Conservation (phyloP, 1,284 basidiomycete genomes). For the Heterobasidion parviporum region DNA sequence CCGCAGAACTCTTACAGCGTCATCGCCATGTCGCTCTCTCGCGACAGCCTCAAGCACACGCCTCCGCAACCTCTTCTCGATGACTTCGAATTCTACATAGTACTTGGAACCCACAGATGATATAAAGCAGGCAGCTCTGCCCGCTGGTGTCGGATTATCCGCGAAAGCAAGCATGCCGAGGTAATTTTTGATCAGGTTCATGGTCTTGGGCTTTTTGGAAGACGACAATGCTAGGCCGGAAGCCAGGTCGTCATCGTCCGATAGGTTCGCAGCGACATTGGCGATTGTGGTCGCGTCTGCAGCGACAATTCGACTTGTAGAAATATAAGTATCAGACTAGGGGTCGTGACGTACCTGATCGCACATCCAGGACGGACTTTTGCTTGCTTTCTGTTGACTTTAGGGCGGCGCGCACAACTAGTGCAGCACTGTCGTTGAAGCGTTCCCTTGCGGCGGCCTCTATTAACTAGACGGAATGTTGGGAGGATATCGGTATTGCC, state of each 20-base stretch:
- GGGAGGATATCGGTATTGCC: neutral
- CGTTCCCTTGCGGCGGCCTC: slow-evolving; percentile 68
- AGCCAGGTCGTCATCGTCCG: slow-evolving; percentile 50
- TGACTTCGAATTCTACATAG: slow-evolving; percentile 76
- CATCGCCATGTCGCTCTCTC: slow-evolving; percentile 78
- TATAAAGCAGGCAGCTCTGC: slow-evolving; percentile 59
- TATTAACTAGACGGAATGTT: slow-evolving; percentile 51
- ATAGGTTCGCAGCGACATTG: slow-evolving; percentile 50
- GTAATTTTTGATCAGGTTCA: slow-evolving; percentile 66
- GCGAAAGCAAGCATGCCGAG: slow-evolving; percentile 65
- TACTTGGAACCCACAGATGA: slow-evolving; percentile 66
- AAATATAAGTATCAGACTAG: slow-evolving; percentile 1
- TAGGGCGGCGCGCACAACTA: slow-evolving; percentile 65
- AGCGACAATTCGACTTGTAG: neutral
- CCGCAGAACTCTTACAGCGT: slow-evolving; percentile 79
- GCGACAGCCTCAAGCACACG: slow-evolving; percentile 77
- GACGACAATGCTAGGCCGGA: slow-evolving; percentile 45
- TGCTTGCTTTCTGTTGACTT: slow-evolving; percentile 64
- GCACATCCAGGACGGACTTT: slow-evolving; percentile 47
- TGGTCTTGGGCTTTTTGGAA: slow-evolving; percentile 49
- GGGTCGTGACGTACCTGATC: slow-evolving; percentile 45
- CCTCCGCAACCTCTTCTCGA: slow-evolving; percentile 64
- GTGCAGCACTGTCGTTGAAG: slow-evolving; percentile 68
- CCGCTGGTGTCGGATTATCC: slow-evolving; percentile 73
- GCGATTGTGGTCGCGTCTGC: slow-evolving; percentile 57